Base-by-base conservation (phyloP, 1,284 basidiomycete species). In the Somion occarium region DNA sequence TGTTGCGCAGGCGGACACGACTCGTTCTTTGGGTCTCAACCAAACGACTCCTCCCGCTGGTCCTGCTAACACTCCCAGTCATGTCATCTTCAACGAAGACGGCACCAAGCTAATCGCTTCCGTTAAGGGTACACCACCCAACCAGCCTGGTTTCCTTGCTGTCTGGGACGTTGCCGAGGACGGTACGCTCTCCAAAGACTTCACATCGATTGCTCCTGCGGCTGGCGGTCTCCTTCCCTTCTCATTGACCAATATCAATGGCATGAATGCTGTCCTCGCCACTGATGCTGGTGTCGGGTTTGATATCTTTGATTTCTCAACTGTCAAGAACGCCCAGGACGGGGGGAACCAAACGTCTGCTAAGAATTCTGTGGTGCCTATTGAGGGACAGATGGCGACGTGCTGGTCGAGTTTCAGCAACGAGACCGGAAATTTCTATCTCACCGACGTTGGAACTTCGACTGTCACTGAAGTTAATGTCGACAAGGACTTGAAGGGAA, bases 331-430 rank as follows among this genome's bases (percentile, higher is more conserved):
- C 39, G 18, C 39, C n/a, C 15, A 34, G 30, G 65, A 26, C 22
- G 9, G 5, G 11, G 43, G 22, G 11, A 15, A 12, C 20, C 25
- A n/a, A n/a, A 18, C 20, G 12, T 20, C 34, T 5, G 30, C 18
- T 23, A 62, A 59, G 46, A 69, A 65, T n/a, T 66, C 68, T 20
- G 67, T 63, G n/a, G 61, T 69, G 5, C 52, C 65, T 15, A 72
- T 78, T 46, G 57, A 61, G 11, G 73, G 71, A 13, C 75, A 78
- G 62, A 55, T 50, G n/a, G 76, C 74, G 26, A 74, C 70, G 15
- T 78, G 76, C 65, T 79, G 76, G 77, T 70, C 71, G 19, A 66
- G 65, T 51, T 75, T 72, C 64, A 74, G 72, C 60, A 59, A 59
- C 39, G 66, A 71, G 63, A 77, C 74, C 1, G 73, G 73, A 9